Evolutionary conservation across 495 filamentous ascomycete species (phyloP), one percentile per base, ranked within the genome.

Genomic region (Tuber magnatum): DNA sequence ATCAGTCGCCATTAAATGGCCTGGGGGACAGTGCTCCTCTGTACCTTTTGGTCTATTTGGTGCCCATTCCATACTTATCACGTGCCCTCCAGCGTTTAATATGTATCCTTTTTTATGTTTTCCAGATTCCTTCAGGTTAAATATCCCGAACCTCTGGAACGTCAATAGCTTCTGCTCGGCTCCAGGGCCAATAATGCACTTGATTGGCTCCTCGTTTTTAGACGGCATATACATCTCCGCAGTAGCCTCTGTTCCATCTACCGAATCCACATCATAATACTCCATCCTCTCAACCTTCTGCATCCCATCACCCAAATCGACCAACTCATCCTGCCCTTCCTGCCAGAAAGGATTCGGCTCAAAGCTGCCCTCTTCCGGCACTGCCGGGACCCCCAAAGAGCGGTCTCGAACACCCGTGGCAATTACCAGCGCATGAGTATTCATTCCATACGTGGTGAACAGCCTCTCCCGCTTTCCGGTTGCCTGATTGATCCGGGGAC

Each of bases 381-480:
- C 71, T 5, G 81, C 81, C 18, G 81, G 81, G 2, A 79, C 51
- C 12, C 71, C 75, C 32, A 82, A 80, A 20, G 68, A 80, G 48
- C 51, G 72, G 56, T 82, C 81, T 39, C 81, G 65, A 1, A 82
- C 81, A 20, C 73, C 65, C 24, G 80, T 73, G 4, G 78, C 81
- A 38, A 71, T 75, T 22, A 83, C 76, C 0, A 82, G 71, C 24
- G 70, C 74, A 28, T 77, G 75, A 3, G 41, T 74, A 32, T 78
- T 75, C 12, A 46, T 73, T 10, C 81, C 81, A 68, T 80, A 82
- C 6, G 81, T 76, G 0, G 81, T 80, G 18, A 77, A 71, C 18
- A 82, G 73, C 41, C 81, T 68, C 46, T 82, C 81, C 8, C 75
- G 76, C 71, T 82, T 82, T n/a, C 81, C 76, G 9, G 78, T 82